Conservation (phyloP, 129 eudicot species). For the Tagetes patula region DNA sequence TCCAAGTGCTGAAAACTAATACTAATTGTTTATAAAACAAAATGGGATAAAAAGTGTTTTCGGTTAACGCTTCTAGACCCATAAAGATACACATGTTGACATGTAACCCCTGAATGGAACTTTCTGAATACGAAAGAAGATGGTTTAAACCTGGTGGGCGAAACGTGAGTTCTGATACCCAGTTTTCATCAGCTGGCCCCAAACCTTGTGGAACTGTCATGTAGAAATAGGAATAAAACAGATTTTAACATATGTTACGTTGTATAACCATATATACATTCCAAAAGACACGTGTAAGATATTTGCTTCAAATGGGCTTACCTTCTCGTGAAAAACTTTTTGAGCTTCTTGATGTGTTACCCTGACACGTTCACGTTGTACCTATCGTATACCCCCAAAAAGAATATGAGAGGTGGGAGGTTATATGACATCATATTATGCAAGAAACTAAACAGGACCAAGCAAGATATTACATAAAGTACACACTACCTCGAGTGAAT, state of each 20-base stretch:
- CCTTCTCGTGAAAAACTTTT: slow-evolving; percentile 75
- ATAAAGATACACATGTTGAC: not conserved
- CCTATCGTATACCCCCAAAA: slow-evolving; percentile 28
- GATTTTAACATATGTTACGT: not conserved
- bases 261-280: not conserved
- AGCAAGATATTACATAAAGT: too few species aligned
- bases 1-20: not conserved
- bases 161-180: slow-evolving; percentile 96
- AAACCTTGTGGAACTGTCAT: slow-evolving; percentile 78
- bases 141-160: slow-evolving; percentile 74
- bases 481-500: slow-evolving; percentile 46
- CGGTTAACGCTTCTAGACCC: not conserved
- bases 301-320: slow-evolving; percentile 20
- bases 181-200: slow-evolving; percentile 99
- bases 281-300: not conserved
- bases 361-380: slow-evolving; percentile 54
- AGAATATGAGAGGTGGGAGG: not conserved
- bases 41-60: not conserved
- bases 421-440: not conserved
- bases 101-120: not conserved
- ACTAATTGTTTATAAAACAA: not conserved
- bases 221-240: not conserved
- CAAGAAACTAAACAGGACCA: slow-evolving; percentile 5
- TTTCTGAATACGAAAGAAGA: not conserved
- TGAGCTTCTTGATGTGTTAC: slow-evolving; percentile 73